A percentile compares a stretch with the other conserved stretches of the same genome.
These are phyloP conservation scores for Leccinum broughii DNA, from an alignment of 768 basidiomycete genomes.

Conservation along the genomic window DNA sequence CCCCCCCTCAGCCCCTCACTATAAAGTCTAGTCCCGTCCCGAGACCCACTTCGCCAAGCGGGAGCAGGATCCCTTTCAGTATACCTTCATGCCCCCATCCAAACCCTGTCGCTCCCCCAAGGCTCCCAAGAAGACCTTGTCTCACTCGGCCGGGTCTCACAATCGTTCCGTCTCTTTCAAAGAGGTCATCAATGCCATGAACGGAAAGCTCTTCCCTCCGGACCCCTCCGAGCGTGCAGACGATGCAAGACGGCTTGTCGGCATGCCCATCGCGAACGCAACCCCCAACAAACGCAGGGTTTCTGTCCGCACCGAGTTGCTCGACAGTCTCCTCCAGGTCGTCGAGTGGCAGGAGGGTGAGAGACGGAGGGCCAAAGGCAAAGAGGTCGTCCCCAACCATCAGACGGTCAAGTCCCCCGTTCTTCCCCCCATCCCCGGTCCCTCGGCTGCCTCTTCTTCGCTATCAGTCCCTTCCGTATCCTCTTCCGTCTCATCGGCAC, in stretches of 20 bases:
- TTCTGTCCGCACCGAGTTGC: conserved; percentile 36
- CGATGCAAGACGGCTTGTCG: conserved; percentile 32
- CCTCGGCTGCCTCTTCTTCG: conserved; percentile 23
- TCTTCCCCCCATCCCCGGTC: conserved; percentile 17
- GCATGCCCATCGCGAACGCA: conserved; percentile 21
- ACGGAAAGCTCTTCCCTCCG: conserved; percentile 55
- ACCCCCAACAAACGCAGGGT: conserved; percentile 19
- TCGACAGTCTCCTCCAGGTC: conserved; percentile 45
- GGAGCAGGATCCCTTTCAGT: conserved; percentile 34
- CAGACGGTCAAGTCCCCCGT: conserved; percentile 14
- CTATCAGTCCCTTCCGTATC: conserved; percentile 25
- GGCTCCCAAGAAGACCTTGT: conserved; percentile 7
- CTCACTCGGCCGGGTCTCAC: conserved; percentile 12
- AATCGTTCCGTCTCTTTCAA: conserved; percentile 50
- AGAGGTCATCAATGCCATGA: conserved; percentile 58
- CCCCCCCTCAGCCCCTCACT: conserved; percentile 5
- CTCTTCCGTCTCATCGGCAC: conserved; percentile 22
- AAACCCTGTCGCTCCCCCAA: conserved; percentile 21
- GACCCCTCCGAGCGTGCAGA: conserved; percentile 36
- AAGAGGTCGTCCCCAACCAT: conserved; percentile 38
- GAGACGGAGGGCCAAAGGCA: conserved; percentile 39
- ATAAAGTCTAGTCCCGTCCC: conserved; percentile 16
- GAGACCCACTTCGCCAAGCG: conserved; percentile 13
- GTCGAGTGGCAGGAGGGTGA: conserved; percentile 45
- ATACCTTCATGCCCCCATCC: conserved; percentile 32